Percentiles rank a stretch among this genome's conserved stretches.
Conservation (phyloP, 176 grass and related monocot genomes). For the Hordeum vulgare region DNA sequence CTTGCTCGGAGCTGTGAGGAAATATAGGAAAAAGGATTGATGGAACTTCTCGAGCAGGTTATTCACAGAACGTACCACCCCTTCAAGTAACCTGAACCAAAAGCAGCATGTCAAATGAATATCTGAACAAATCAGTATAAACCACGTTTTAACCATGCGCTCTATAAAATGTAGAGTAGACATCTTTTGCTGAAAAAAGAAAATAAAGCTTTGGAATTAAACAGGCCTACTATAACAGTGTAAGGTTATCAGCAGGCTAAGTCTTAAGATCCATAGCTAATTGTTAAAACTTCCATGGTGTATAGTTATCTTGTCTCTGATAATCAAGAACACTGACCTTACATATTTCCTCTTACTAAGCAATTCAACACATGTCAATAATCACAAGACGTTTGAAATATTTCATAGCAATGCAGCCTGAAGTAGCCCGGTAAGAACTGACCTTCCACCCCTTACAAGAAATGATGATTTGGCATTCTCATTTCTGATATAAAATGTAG, state of each 20-base stretch:
- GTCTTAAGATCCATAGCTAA: neutral
- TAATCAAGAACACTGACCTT: neutral
- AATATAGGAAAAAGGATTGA: conserved; percentile 97
- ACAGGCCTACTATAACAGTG: neutral
- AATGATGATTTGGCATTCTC: conserved; percentile 72
- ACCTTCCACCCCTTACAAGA: conserved; percentile 85
- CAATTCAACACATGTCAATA: neutral
- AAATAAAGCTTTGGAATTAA: neutral
- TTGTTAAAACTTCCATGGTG: neutral
- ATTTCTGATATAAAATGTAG: conserved; percentile 63
- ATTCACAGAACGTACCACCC: conserved; percentile 75
- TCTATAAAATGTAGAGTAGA: neutral
- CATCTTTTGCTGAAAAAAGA: conserved; percentile 10
- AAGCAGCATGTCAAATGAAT: conserved; percentile 5
- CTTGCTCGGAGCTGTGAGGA: conserved; percentile 83
- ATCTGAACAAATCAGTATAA: neutral
- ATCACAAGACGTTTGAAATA: neutral
- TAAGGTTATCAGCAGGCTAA: neutral
- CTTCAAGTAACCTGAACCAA: conserved; percentile 89
- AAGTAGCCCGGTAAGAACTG: conserved; percentile 10
- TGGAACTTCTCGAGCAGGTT: conserved; percentile 98
- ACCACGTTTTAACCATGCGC: neutral
- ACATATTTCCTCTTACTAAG: neutral
- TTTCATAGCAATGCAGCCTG: neutral
- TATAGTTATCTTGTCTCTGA: neutral